A percentile compares a stretch with the other conserved stretches of the same genome.
phyloP scores from a whole-genome alignment of 2,329 filamentous ascomycete genomes.

The Aspergillus sp. region DNA sequence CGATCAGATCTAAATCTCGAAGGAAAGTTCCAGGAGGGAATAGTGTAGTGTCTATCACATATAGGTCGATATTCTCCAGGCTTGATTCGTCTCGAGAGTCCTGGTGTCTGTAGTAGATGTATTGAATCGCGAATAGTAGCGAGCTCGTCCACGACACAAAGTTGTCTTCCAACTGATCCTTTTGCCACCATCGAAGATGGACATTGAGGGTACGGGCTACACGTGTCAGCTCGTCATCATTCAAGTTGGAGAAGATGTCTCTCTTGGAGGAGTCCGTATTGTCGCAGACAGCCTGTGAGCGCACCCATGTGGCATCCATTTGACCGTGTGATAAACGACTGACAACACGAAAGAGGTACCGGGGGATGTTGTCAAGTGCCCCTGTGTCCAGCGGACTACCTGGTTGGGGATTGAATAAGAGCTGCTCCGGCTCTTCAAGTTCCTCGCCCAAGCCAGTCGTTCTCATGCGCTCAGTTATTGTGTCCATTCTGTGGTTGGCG shows the following conservation, averaged over 20 bases:
- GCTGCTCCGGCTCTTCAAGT: background rate
- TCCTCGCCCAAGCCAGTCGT: too few species aligned
- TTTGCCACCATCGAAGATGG: background rate
- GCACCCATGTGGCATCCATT: background rate
- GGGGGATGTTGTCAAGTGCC: background rate
- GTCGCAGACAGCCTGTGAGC: background rate
- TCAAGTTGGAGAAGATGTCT: background rate
- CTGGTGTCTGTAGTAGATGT: slow-evolving; percentile 19
- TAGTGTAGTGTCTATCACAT: background rate
- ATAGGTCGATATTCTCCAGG: background rate
- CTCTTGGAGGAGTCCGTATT: background rate
- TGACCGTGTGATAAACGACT: background rate
- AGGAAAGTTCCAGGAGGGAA: background rate
- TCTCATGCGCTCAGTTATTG: too few species aligned
- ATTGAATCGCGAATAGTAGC: slow-evolving; percentile 16
- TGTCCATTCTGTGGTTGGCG: too few species aligned
- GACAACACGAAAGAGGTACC: background rate
- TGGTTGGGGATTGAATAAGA: background rate
- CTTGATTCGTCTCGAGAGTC: background rate
- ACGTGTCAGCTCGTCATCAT: fast-evolving
- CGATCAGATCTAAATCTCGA: background rate
- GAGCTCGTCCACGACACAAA: slow-evolving; percentile 21
- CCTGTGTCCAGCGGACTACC: background rate
- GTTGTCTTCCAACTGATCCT: slow-evolving; percentile 8
- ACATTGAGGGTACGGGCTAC: background rate